A percentile compares a stretch with the other conserved stretches of the same genome.
phyloP scores from a whole-genome alignment of 177 flowering plant genomes.

The Vitis hybrid region DNA sequence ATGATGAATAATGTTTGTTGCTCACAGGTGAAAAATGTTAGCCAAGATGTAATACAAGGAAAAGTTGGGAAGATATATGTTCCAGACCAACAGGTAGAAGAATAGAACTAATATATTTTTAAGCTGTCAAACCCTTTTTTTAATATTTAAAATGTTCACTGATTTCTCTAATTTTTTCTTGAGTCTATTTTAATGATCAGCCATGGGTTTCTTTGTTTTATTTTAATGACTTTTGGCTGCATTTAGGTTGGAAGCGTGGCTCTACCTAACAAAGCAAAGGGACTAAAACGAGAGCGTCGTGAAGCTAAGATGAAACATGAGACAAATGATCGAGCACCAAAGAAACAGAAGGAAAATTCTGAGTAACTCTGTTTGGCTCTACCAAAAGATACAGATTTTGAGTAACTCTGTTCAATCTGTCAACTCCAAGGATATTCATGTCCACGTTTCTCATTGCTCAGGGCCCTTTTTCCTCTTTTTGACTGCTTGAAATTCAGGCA shows the following conservation, averaged over 20 bases:
- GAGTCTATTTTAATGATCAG: neutral
- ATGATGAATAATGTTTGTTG: neutral
- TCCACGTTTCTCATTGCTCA: too few species aligned
- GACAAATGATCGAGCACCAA: constrained; percentile 23
- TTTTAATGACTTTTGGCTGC: neutral
- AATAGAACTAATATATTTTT: neutral
- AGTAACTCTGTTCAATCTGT: too few species aligned
- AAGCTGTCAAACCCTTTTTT: neutral
- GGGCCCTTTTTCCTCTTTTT: too few species aligned
- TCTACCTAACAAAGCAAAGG: constrained; percentile 59
- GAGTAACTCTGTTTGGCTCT: constrained; percentile 14
- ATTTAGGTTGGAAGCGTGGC: constrained; percentile 60
- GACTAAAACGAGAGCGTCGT: constrained; percentile 83
- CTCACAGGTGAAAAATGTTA: constrained; percentile 81
- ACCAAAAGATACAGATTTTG: neutral
- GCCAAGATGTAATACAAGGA: constrained; percentile 55
- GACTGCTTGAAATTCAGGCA: too few species aligned
- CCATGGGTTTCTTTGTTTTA: neutral
- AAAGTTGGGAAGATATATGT: constrained; percentile 77
- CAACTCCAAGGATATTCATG: too few species aligned
- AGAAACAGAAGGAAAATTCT: constrained; percentile 52
- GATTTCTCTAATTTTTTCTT: neutral
- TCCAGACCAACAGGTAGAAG: constrained; percentile 78
- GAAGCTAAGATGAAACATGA: constrained; percentile 57
- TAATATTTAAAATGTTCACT: too few species aligned